phyloP scores from a whole-genome alignment of 192 early-diverging fungal species.

The Mortierella claussenii region DNA sequence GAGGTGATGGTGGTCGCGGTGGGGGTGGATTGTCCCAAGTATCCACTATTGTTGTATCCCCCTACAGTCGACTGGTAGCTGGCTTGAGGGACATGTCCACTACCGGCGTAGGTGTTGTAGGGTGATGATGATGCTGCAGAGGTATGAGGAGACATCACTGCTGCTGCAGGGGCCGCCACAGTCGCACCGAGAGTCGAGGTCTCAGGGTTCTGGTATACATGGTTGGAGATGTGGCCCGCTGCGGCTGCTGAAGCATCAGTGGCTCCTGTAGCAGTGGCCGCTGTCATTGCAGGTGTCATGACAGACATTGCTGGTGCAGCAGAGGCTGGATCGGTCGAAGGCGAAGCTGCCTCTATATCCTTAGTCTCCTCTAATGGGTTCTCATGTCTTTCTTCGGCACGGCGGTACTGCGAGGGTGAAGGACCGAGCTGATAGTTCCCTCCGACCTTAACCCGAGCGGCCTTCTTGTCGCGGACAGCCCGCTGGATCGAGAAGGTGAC shows the following conservation, averaged over 20 bases:
- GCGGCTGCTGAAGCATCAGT: no score
- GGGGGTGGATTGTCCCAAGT: not conserved
- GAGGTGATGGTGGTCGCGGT: not conserved
- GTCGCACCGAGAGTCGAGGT: slow-evolving; percentile 7
- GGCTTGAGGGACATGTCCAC: slow-evolving; percentile 23
- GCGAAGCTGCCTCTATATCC: slow-evolving; percentile 21
- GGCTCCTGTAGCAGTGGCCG: not conserved
- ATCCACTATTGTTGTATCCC: slow-evolving; percentile 14
- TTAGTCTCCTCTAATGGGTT: slow-evolving; percentile 23
- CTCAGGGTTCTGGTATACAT: slow-evolving; percentile 29
- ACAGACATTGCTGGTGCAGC: slow-evolving; percentile 7
- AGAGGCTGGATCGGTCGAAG: slow-evolving; percentile 5
- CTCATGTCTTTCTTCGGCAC: slow-evolving; percentile 19
- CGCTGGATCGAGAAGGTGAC: slow-evolving; percentile 35
- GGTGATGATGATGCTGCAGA: not conserved
- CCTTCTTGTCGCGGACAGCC: slow-evolving; percentile 35
- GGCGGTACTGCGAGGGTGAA: slow-evolving; percentile 41
- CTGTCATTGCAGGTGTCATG: slow-evolving; percentile 6
- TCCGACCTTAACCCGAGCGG: slow-evolving; percentile 39
- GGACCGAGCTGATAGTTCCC: slow-evolving; percentile 31
- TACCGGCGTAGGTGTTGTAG: slow-evolving; percentile 15
- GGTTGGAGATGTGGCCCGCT: slow-evolving; percentile 39
- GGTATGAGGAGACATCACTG: not conserved
- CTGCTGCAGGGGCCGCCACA: slow-evolving; percentile 17
- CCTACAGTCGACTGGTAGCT: slow-evolving; percentile 22